Evolutionary conservation across 495 filamentous ascomycete species (phyloP).

Genomic region (Neurospora discreta): DNA sequence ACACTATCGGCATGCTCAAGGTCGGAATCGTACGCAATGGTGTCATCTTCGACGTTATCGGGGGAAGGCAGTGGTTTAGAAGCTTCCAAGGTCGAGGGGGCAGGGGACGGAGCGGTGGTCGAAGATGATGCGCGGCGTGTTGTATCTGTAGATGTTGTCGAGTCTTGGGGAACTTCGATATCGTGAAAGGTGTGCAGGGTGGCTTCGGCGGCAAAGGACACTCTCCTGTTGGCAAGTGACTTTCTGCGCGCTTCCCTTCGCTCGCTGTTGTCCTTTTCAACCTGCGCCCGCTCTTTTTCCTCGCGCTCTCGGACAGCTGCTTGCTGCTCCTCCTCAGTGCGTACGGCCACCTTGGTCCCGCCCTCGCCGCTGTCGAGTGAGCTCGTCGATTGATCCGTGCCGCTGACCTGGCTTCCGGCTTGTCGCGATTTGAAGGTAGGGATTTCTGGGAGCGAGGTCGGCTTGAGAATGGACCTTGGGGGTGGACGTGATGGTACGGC

Average conservation of each 20-base stretch:
- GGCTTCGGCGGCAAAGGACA: slow-evolving; percentile 95
- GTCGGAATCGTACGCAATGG: slow-evolving; percentile 59
- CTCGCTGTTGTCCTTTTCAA: slow-evolving; percentile 60
- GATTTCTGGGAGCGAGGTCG: slow-evolving; percentile 56
- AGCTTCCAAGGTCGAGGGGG: slow-evolving; percentile 24
- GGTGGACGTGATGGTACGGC: slow-evolving; percentile 31
- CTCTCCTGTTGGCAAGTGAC: slow-evolving; percentile 83
- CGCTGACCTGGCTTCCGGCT: slow-evolving; percentile 16
- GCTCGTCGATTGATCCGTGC: slow-evolving; percentile 37
- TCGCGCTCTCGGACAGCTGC: slow-evolving; percentile 63
- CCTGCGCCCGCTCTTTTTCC: slow-evolving; percentile 52
- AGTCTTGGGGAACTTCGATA: slow-evolving; percentile 77
- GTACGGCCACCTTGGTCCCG: slow-evolving; percentile 39
- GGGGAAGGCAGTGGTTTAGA: slow-evolving; percentile 56
- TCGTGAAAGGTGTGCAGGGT: slow-evolving; percentile 98
- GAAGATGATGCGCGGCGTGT: slow-evolving; percentile 56
- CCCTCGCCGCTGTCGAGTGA: slow-evolving; percentile 36
- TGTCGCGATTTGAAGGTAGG: slow-evolving; percentile 34
- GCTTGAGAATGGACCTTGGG: slow-evolving; percentile 76
- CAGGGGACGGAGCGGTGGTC: slow-evolving; percentile 35
- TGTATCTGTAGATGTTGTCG: slow-evolving; percentile 71
- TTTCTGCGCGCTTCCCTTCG: slow-evolving; percentile 79
- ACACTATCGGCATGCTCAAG: slow-evolving; percentile 51
- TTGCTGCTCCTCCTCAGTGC: slow-evolving; percentile 72
- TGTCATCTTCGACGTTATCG: slow-evolving; percentile 53